Base-by-base conservation (phyloP, 2,329 filamentous ascomycete genomes). In the Fusarium praegraminearum region DNA sequence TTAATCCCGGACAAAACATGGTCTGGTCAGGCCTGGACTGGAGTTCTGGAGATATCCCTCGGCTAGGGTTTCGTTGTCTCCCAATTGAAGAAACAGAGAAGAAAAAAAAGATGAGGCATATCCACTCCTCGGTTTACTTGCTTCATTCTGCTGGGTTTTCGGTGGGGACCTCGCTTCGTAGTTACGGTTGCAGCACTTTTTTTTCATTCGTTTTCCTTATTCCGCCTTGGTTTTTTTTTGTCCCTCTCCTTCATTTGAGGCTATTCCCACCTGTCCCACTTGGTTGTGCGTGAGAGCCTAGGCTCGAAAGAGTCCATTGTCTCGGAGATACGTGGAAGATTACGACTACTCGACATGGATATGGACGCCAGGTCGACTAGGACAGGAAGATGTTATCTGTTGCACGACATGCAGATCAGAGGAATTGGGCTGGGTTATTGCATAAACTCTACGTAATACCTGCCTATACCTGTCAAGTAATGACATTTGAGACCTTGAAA, bases 91-190 rank as follows among this genome's bases (percentile, higher is more conserved):
- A 22, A 40, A 20, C 20, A 36, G 20, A 41, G 8, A 41, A 20
- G 13, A 20, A 15, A 20, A 30, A 22, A 46, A 16, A 30, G 12
- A 40, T 22, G 36, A 32, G 44, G n/a, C 26, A 46, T 51, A 57
- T 35, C 71, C 70, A 73, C 70, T 63, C 61, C 50, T 53, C 56
- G 66, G 51, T 47, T 66, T 62, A 51, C 41, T 49, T 71, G 50
- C 56, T 67, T 61, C 52, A 58, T 57, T 54, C 40, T 56, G 43
- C 45, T 61, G 54, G 33, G 24, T 46, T 32, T 32, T 43, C 10
- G n/a, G 51, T 65, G 62, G 62, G 35, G 53, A 46, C 41, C 36
- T 28, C 22, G 30, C 47, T 57, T 50, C 51, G 41, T 62, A 57
- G 35, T 54, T 12, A 32, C 16, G 40, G 28, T 52, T 20, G 28